Conservation (phyloP, 208 protist genomes). For the Leishmania lainsoni region DNA sequence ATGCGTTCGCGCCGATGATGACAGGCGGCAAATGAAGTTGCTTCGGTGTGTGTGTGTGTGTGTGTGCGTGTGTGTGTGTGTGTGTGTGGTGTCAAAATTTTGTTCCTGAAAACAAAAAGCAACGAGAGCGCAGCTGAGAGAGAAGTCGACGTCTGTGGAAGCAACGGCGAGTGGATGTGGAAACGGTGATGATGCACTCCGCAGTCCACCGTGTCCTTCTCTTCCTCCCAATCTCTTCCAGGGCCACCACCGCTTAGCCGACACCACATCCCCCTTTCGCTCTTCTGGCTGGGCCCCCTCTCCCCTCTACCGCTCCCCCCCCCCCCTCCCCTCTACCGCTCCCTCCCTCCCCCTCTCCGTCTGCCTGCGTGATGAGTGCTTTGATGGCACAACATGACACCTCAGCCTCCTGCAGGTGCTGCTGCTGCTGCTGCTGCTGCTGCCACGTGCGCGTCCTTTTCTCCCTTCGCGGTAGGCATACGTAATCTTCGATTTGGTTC, state of each 20-base stretch:
- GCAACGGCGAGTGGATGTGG: background rate
- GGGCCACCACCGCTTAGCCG: background rate
- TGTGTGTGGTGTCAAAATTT: background rate
- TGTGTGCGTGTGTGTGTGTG: background rate
- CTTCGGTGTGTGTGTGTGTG: background rate
- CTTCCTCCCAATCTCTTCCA: background rate
- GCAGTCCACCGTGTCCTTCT: background rate
- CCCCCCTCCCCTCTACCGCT: background rate
- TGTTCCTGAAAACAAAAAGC: too few species aligned
- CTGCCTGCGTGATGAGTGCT: too few species aligned
- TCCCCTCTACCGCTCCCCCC: background rate
- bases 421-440: background rate
- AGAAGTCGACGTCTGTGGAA: background rate
- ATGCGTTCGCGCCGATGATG: background rate
- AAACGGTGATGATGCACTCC: background rate
- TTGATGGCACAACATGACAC: too few species aligned
- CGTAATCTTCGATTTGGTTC: background rate
- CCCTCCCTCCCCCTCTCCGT: too few species aligned
- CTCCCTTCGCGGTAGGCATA: background rate
- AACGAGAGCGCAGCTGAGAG: background rate
- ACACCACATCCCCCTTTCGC: background rate
- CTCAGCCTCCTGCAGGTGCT: background rate
- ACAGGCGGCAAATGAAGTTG: background rate
- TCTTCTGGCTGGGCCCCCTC: background rate
- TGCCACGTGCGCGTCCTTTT: too few species aligned